Base-by-base conservation (phyloP, 495 filamentous ascomycete species). In the Cairneyella variabilis region DNA sequence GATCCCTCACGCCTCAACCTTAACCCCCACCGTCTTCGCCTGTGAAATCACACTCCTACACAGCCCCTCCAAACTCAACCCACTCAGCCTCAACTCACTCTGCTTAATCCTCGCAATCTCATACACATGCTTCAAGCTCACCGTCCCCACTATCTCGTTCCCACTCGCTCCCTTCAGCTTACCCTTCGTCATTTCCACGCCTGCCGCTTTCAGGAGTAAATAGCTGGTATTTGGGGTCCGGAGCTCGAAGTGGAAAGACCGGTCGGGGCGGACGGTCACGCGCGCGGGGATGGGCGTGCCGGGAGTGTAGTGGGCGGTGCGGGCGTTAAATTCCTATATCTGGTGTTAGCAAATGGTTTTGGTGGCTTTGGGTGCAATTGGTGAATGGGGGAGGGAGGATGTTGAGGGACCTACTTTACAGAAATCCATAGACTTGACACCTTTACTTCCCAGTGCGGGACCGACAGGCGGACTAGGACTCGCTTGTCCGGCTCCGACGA, bases 381-480 rank as follows among this genome's bases (percentile, higher is more conserved):
- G 22, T 55, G 39, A 40, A 50, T 63, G n/a, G 39, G 47, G 39
- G 41, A 51, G 42, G 34, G 48, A 46, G 41, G 51, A 43, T 40
- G 21, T 50, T 12, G 30, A 28, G 11, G n/a, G 1, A 39, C 23
- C 59, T 64, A 97, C 93, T 81, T 98, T 98, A 80, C 93, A 97
- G 68, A 97, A 97, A 71, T 99, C 95, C 87, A 99, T 99, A 54
- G 87, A 91, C 77, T 99, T 99, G 36, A 99, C 88, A 76, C 93
- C 93, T 77, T 96, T 97, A 69, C 87, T 91, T 68, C 93, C 93
- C 57, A 99, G 78, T 39, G 93, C 95, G 25, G 95, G 95, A 73
- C 95, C 95, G 64, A 99, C 90, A 2, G 93, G 93, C n/a, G 93
- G 95, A 73, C 90, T 91, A 26, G 93, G 93, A 56, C 85, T 88